Evolutionary conservation across 116 monocot genomes (phyloP), one percentile per base, ranked within the genome.

Genomic region (Trichopus zeylanicus): DNA sequence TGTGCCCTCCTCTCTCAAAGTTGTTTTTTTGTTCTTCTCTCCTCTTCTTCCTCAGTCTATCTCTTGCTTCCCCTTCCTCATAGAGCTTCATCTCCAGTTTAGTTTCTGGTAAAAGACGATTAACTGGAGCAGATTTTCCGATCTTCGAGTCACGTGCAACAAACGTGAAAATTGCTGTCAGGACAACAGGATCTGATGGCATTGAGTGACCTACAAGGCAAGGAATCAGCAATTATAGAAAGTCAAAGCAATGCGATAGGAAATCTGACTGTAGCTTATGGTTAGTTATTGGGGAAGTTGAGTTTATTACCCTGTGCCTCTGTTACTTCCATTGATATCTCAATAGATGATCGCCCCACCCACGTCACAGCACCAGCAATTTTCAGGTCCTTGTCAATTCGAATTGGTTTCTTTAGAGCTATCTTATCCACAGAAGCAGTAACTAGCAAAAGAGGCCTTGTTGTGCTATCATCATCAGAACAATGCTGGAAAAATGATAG

Each of bases 341-440:
- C 95, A 59, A 95, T 81, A 23, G 95, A 90, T 19, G 95, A 95
- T 12, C 95, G 89, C 1, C 95, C 95, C 56, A 90, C 95, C 84
- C 84, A 95, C 35, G 84, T 78, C 56, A 95, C 95, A 23, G 90
- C 78, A 53, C 95, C 95, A 3, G 72, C 66, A 56, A 90, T 83
- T 72, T 75, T 95, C 35, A 95, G 56, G 67, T 95, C 90, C 8
- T 63, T 81, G 61, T 95, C 90, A 4, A 95, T 90, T 33, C 67
- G 66, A 25, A 95, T 61, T 38, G 95, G 87, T 68, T 86, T 90
- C 69, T 86, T 95, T 21, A 95, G 62, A 38, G 83, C 81, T 70
- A 95, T 95, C 76, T 84, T 95, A 63, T 95, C 95, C 12, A 87
- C 95, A 24, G 78, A 90, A 46, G 95, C 95, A 42, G 95, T 95